Evolutionary conservation across 495 filamentous ascomycete genomes (phyloP), one percentile per base, ranked within the genome.

Genomic region (Collariella sp.): DNA sequence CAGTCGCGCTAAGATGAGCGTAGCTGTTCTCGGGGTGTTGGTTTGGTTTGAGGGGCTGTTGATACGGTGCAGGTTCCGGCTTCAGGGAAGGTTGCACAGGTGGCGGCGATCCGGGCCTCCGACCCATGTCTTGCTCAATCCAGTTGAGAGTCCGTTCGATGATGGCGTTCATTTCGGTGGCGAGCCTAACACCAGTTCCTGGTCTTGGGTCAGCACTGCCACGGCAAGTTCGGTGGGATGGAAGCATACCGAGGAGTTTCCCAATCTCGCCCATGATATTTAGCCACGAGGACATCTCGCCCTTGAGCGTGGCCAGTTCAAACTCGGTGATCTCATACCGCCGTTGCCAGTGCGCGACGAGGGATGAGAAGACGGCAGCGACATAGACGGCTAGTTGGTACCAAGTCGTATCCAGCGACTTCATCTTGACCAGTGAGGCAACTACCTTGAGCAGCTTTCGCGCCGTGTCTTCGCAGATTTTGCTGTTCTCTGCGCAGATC

Each of bases 351-450:
- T 84, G 75, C 0, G 79, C 83, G 55, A 86, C 88, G 1, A 91
- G 66, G 5, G 78, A 81, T 2, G 85, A 88, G 49, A 87, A 82
- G 42, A 89, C 82, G 6, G 85, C 85, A 29, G 85, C 79, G 7
- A 89, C 73, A 62, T 87, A 88, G 19, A 86, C 76, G 0, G 85
- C 81, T 45, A 76, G 67, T 52, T 81, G 83, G 55, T 87, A 84
- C 86, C 86, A 90, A n/a, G 86, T 88, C 12, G 83, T 87, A 58
- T 91, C 87, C n/a, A 89, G 68, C 55, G 83, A 82, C 62, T 82
- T 82, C 42, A 76, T 66, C 62, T 79, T 77, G 44, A 79, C 76
- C 23, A 90, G 63, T 41, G 77, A 71, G 24, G 73, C 69, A 12
- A 86, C 76, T 38, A 79, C 76, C 44, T 73, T 69, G 16, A 91